phyloP scores from a whole-genome alignment of 2,329 filamentous ascomycete genomes.

The Bertia moriformis region DNA sequence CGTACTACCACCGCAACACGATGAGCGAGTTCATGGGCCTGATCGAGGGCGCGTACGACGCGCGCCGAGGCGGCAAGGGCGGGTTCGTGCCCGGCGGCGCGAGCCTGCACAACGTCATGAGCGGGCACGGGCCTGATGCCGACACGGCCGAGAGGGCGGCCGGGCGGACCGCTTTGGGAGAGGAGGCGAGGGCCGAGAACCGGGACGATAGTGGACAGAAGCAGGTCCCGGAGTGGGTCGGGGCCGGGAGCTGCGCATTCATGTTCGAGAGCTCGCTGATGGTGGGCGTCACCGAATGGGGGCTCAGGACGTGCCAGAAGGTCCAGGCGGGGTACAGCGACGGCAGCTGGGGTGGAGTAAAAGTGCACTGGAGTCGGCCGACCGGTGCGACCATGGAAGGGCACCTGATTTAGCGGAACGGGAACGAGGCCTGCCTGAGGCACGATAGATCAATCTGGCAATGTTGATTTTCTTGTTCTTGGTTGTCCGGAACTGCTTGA shows the following conservation, averaged over 20 bases:
- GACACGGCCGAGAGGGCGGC: constrained; percentile 39
- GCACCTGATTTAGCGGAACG: no score
- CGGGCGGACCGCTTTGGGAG: no score
- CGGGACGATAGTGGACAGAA: no score
- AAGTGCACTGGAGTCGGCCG: constrained; percentile 42
- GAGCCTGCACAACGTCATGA: constrained; percentile 57
- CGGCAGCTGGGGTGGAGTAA: constrained; percentile 64
- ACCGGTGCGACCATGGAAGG: no score
- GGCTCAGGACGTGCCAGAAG: constrained; percentile 40
- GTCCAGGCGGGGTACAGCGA: constrained; percentile 57
- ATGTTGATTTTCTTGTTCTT: no score
- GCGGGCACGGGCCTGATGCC: constrained; percentile 48
- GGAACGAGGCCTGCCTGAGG: no score
- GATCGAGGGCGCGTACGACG: constrained; percentile 43
- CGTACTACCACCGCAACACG: constrained; percentile 59
- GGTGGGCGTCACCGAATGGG: constrained; percentile 62
- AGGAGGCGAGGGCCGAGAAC: constrained; percentile 31
- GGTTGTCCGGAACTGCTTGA: no score
- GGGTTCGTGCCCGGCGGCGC: constrained; percentile 46
- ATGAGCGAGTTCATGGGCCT: constrained; percentile 53
- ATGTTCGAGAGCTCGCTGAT: constrained; percentile 59
- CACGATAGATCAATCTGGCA: no score
- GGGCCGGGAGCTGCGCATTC: constrained; percentile 46
- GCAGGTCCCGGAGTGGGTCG: constrained; percentile 44
- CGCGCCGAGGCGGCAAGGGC: constrained; percentile 33